Percentiles rank a stretch among this genome's conserved stretches.
These are phyloP conservation scores for Rossbeevera mucosa DNA, from an alignment of 768 basidiomycete genomes.

Conservation along the genomic window DNA sequence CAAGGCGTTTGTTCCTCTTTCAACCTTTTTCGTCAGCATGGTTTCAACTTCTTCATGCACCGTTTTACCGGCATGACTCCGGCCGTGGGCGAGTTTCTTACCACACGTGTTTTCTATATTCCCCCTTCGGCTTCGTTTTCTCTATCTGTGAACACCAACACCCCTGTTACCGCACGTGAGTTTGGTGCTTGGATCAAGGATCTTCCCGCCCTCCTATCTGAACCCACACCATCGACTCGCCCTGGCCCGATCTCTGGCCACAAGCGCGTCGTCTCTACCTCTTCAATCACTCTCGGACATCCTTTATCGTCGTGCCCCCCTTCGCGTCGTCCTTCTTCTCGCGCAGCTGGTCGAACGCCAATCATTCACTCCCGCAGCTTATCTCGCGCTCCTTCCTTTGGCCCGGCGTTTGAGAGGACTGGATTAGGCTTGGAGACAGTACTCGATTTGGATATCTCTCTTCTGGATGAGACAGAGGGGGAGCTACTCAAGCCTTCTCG, in stretches of 20 bases:
- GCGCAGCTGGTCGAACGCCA: constrained; percentile 54
- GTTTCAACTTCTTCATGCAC: constrained; percentile 80
- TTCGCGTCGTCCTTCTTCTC: constrained; percentile 68
- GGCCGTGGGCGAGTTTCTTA: constrained; percentile 83
- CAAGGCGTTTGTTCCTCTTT: constrained; percentile 80
- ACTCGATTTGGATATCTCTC: constrained; percentile 40
- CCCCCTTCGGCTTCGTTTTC: constrained; percentile 47
- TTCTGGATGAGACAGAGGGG: constrained; percentile 41
- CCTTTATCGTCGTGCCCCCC: constrained; percentile 59
- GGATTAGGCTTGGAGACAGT: constrained; percentile 48
- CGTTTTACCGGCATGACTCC: constrained; percentile 88
- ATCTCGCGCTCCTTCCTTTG: constrained; percentile 62
- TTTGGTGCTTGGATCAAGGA: constrained; percentile 85
- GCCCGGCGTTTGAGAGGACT: constrained; percentile 38
- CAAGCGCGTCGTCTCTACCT: constrained; percentile 52
- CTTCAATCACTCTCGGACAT: constrained; percentile 58
- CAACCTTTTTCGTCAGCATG: constrained; percentile 70
- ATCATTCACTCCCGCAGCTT: constrained; percentile 51
- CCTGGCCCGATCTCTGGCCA: constrained; percentile 41
- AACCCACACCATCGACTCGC: constrained; percentile 27
- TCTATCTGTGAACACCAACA: constrained; percentile 22
- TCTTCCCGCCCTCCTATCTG: constrained; percentile 68
- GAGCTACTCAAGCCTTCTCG: constrained; percentile 24
- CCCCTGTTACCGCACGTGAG: constrained; percentile 63
- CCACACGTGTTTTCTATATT: constrained; percentile 78